A percentile compares a stretch with the other conserved stretches of the same genome.
phyloP scores from a whole-genome alignment of 2,329 filamentous ascomycete species.

The Neurospora sp. region DNA sequence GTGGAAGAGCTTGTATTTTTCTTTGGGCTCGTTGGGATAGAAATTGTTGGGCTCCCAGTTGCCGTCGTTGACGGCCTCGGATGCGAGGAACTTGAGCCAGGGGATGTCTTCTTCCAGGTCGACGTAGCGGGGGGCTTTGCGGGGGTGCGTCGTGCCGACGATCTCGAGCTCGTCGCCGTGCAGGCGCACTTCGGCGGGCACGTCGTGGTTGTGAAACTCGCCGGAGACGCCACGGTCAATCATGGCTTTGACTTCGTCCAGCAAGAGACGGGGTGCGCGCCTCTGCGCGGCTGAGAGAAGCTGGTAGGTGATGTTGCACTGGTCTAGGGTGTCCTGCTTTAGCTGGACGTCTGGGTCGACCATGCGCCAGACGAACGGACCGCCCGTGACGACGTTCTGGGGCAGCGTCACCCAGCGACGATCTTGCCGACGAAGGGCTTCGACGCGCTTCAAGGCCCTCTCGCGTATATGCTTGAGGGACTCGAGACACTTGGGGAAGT shows the following conservation, averaged over 20 bases:
- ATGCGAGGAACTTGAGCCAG: constrained; percentile 24
- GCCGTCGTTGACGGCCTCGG: constrained; percentile 17
- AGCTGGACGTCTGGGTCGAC: constrained; percentile 14
- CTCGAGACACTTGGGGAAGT: constrained; percentile 4
- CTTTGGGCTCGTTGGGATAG: constrained; percentile 8
- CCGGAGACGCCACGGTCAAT: constrained; percentile 1
- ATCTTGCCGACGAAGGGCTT: not conserved
- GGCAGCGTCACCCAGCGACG: constrained; percentile 16
- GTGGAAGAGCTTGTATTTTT: constrained; percentile 20
- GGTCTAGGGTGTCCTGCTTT: constrained; percentile 19
- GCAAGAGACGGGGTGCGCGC: constrained; percentile 21
- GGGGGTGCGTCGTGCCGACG: not conserved
- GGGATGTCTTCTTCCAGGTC: constrained; percentile 19
- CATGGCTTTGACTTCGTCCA: constrained; percentile 14
- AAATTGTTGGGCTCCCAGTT: constrained; percentile 11
- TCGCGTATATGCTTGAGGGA: constrained; percentile 4
- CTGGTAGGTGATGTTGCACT: constrained; percentile 17
- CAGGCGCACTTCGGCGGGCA: constrained; percentile 9
- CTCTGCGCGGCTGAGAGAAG: constrained; percentile 16
- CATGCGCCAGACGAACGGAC: constrained; percentile 16
- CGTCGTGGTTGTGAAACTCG: not conserved
- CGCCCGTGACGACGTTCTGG: constrained; percentile 16
- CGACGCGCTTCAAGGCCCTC: constrained; percentile 7
- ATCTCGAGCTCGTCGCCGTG: constrained; percentile 7
- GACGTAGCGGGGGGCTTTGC: constrained; percentile 7